Conservation (phyloP, 495 filamentous ascomycete species). For the Amorphotheca resinae region DNA sequence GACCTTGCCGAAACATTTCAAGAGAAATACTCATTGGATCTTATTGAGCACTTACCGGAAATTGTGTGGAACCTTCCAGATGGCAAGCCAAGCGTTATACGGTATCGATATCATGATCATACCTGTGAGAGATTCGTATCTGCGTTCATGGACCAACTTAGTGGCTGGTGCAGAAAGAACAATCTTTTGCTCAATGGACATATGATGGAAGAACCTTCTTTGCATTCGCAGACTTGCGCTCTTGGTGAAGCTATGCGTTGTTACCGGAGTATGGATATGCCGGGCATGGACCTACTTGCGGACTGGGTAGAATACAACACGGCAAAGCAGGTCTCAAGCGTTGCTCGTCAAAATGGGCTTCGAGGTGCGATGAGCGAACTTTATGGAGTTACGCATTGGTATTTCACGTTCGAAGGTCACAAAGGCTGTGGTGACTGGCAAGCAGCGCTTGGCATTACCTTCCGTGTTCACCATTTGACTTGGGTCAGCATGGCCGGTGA, state of each 20-base stretch:
- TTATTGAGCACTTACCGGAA: constrained; percentile 12
- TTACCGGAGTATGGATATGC: constrained; percentile 17
- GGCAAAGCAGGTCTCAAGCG: constrained; percentile 19
- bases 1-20: constrained; percentile 6
- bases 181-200: constrained; percentile 18
- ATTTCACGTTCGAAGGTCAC: constrained; percentile 22
- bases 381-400: constrained; percentile 21
- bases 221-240: constrained; percentile 16
- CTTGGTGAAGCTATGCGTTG: constrained; percentile 22
- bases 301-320: constrained; percentile 21
- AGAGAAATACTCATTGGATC: constrained; percentile 8
- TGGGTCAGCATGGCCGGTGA: constrained; percentile 22
- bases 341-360: constrained; percentile 17
- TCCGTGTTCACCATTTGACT: constrained; percentile 19
- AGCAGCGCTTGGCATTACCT: constrained; percentile 21
- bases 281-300: constrained; percentile 19
- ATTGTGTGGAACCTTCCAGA: constrained; percentile 18
- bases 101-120: constrained; percentile 19
- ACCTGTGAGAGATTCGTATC: constrained; percentile 18
- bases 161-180: constrained; percentile 17
- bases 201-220: constrained; percentile 21
- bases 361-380: constrained; percentile 17
- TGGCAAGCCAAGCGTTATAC: constrained; percentile 8
- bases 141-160: constrained; percentile 17
- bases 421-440: constrained; percentile 24